Conservation (phyloP, 2,329 filamentous ascomycete genomes). For the Gnomoniopsis sp. region DNA sequence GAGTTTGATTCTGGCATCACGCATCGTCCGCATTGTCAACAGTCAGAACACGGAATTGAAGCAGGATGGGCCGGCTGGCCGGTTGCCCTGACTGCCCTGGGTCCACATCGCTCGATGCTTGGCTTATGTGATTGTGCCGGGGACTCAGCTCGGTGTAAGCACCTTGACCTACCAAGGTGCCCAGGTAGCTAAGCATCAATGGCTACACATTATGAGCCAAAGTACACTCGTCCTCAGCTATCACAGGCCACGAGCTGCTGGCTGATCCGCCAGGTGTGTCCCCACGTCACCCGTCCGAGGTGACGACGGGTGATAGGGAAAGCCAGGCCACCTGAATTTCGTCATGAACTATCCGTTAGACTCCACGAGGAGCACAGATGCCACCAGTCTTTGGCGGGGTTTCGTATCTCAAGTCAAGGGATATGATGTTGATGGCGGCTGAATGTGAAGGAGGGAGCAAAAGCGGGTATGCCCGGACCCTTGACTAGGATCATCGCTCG, state of each 20-base stretch:
- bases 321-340: background rate
- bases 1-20: background rate
- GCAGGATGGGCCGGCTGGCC: background rate
- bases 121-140: background rate
- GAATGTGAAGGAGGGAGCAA: background rate
- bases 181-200: background rate
- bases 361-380: background rate
- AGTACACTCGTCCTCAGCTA: background rate
- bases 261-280: background rate
- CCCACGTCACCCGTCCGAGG: background rate
- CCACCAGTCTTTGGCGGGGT: background rate
- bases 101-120: background rate
- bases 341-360: background rate
- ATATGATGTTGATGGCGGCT: background rate
- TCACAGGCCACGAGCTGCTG: background rate
- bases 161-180: background rate
- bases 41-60: background rate
- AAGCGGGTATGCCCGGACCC: background rate
- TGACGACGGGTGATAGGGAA: background rate
- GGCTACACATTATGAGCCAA: background rate
- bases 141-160: background rate
- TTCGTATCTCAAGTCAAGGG: background rate
- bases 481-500: background rate
- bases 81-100: no score
- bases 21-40: background rate